Base-by-base conservation (phyloP, 2,329 filamentous ascomycete species). In the Pestalotiopsis sp. region DNA sequence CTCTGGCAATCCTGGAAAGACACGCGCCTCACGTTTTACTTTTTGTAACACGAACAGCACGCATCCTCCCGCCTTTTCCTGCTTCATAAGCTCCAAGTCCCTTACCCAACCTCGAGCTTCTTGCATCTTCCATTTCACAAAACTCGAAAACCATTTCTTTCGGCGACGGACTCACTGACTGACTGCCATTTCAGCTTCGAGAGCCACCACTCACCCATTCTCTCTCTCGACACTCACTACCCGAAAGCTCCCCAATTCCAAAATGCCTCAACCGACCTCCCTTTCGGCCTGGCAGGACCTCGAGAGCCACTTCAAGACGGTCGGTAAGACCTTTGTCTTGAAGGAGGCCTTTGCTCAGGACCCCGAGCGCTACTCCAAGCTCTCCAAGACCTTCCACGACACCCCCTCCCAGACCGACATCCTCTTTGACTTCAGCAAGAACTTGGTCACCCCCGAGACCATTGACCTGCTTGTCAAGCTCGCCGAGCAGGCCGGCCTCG, bases 391-490 rank as follows among this genome's bases (percentile, higher is more conserved):
- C 77, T 97, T 98, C 82, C 86, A 90, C 38, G 95, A 93, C 82
- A 81, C 88, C 66, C 91, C 92, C 74, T 93, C 97, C 77, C 88
- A 87, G 77, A 91, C 90, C 74, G 94, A 98, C 73, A 96, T 97
- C 77, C 89, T 99, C 72, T 99, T 98, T 83, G 96, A 99, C 83
- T 99, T 97, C 85, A 96, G 92, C 86, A 99, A 99, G 90, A 99
- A 99, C 89, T 95, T 99, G 82, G 82, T 98, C 76, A 96, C 92
- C 71, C 93, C 97, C 75, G 95, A 98, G 84, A 98, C 95, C 4
- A 86, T 98, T 65, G 87, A 92, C 73, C 88, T 97, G 64, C 89
- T 99, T 66, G 87, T 97, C 76, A 91, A 97, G 85, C 90, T 99
- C 36, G 96, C 96, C 72, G 91, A 95, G 83, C 93, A 98, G 84